These are phyloP conservation scores for sunflower (Helianthus annuus) DNA, from an alignment of 129 eudicot species.

Conservation along the genomic window DNA sequence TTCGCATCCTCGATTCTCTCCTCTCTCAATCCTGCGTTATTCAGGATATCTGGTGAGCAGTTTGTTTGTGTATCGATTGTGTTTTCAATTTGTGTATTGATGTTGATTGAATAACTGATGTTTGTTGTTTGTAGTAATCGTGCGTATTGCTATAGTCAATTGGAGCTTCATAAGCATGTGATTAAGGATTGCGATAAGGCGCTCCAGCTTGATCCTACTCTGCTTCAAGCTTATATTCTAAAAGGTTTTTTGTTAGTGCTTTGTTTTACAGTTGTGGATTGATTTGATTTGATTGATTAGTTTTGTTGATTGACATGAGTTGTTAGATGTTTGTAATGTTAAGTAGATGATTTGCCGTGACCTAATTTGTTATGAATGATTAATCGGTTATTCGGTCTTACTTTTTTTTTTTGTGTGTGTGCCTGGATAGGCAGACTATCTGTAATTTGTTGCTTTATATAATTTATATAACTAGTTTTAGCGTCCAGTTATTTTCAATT, in stretches of 20 bases:
- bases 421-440: background rate
- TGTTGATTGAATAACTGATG: slow-evolving; percentile 17
- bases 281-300: background rate
- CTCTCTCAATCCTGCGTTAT: slow-evolving; percentile 66
- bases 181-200: slow-evolving; percentile 96
- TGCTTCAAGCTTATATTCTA: slow-evolving; percentile 83
- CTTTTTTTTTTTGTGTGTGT: too few species aligned
- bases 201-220: slow-evolving; percentile 76
- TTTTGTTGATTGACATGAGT: background rate
- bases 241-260: slow-evolving; percentile 55
- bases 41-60: slow-evolving; percentile 80
- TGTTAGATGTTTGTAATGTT: background rate
- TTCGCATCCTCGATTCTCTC: slow-evolving; percentile 90
- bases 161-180: slow-evolving; percentile 97
- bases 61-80: background rate
- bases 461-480: background rate
- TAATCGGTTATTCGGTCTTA: background rate
- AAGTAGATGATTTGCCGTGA: slow-evolving; percentile 1
- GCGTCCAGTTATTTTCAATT: background rate
- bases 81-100: background rate
- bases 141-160: slow-evolving; percentile 97
- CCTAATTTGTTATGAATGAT: slow-evolving; percentile 14
- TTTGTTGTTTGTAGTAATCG: slow-evolving; percentile 61
- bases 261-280: background rate
- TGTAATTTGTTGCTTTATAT: background rate